Percentiles rank a stretch among this genome's conserved stretches.
These are phyloP conservation scores for Misopates orontium DNA, from an alignment of 257 asterid species.

Conservation along the genomic window DNA sequence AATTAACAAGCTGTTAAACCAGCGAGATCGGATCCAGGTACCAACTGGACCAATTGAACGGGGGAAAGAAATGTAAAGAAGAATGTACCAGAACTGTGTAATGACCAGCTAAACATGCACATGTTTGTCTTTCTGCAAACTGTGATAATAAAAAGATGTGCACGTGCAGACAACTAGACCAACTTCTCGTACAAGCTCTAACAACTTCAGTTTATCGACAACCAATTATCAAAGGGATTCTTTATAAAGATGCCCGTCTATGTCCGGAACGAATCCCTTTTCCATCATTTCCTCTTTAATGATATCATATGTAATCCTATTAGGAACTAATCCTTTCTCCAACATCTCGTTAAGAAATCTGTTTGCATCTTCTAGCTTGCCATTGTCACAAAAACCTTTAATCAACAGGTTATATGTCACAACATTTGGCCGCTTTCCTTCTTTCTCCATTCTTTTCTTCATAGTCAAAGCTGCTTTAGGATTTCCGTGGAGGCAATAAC, in stretches of 20 bases:
- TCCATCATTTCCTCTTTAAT: constrained; percentile 81
- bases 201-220: constrained; percentile 5
- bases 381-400: constrained; percentile 61
- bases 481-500: constrained; percentile 69
- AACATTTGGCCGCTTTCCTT: constrained; percentile 71
- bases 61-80: background rate
- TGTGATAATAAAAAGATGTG: background rate
- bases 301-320: constrained; percentile 66
- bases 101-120: background rate
- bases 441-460: constrained; percentile 84
- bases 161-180: background rate
- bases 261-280: constrained; percentile 79
- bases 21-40: background rate
- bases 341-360: constrained; percentile 76
- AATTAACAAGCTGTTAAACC: background rate
- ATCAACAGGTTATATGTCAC: constrained; percentile 77
- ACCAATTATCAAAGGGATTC: constrained; percentile 31
- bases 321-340: constrained; percentile 88
- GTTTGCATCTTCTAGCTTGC: constrained; percentile 73
- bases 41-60: background rate
- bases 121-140: background rate
- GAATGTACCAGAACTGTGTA: constrained; percentile 16
- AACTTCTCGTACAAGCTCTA: background rate
- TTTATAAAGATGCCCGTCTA: constrained; percentile 75
- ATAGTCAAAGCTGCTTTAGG: constrained; percentile 57